phyloP scores from a whole-genome alignment of 768 basidiomycete genomes.

The Lactarius trivialis region DNA sequence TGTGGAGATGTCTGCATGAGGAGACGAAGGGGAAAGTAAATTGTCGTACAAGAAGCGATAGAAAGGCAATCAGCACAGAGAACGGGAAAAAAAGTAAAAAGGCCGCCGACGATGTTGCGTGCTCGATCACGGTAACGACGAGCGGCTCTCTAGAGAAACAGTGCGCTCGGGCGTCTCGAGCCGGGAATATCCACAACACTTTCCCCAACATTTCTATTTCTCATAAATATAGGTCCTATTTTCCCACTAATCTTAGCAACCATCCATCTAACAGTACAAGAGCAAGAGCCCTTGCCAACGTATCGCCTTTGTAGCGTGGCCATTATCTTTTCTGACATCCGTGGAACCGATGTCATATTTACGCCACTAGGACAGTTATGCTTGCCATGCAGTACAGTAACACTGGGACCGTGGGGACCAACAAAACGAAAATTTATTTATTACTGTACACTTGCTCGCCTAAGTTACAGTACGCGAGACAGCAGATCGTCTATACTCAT shows the following conservation, averaged over 20 bases:
- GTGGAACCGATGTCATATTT: no score
- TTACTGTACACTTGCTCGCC: not conserved
- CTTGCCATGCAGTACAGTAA: no score
- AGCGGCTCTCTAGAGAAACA: not conserved
- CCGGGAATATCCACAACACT: not conserved
- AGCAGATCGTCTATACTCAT: not conserved
- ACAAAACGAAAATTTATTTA: no score
- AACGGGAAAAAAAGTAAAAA: not conserved
- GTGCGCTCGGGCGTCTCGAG: not conserved
- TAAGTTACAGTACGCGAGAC: not conserved
- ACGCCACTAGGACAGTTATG: no score
- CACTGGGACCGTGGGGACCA: no score
- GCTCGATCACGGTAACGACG: slow-evolving; percentile 14
- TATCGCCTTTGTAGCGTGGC: no score
- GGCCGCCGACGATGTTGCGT: slow-evolving; percentile 4
- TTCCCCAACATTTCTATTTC: not conserved
- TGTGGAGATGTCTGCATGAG: slow-evolving; percentile 6
- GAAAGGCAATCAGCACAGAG: not conserved
- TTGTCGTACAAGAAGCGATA: not conserved
- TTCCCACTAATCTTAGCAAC: not conserved
- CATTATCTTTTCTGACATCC: no score
- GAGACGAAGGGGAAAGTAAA: not conserved
- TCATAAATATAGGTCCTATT: no score
- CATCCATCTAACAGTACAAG: not conserved
- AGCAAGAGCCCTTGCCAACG: no score